Base-by-base conservation (phyloP, 2,329 filamentous ascomycete species). In the Fusarium euwallaceae region DNA sequence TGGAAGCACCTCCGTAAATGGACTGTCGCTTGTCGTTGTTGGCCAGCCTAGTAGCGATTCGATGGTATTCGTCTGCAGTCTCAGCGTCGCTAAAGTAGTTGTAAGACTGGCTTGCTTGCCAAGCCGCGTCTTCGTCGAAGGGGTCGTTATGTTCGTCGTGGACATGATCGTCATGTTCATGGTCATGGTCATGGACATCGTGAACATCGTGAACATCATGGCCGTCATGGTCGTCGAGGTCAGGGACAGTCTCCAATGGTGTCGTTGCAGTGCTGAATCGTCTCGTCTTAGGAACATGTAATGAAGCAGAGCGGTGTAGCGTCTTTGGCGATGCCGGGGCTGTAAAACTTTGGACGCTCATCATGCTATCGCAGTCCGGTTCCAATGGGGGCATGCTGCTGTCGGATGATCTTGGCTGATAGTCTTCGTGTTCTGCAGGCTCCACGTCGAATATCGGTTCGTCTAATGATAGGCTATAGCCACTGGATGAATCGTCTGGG, bases 51-150 rank as follows among this genome's bases (percentile, higher is more conserved):
- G 77, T 77, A 17, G 82, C 77, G 59, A 84, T 79, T 10, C 78
- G 78, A 65, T 84, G 82, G 36, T 84, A 84, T 48, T 83, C 82
- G 51, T 78, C 79, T 3, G 82, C 79, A 6, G 79, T 78, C 59
- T 78, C 78, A 22, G 69, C 71, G 63, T 83, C 82, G 60, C 75
- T 80, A 22, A 82, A 80, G 45, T 81, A 78, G 53, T 73, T 78
- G 60, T 79, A 75, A 16, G 66, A 74, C 24, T 59, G 65, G 27
- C 72, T 70, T 22, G 64, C 61, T 9, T 66, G 76, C 73, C 71
- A 76, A 45, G 64, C 51, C 11, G 37, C 45, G 36, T 71, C 71
- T 36, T 72, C 69, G 17, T 72, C 65, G 17, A 78, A 69, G 11
- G 69, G 51, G 12, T 76, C 68, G 24, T 67, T 53, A 6, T 64